phyloP scores from a whole-genome alignment of 331 rosid genomes.

The Erythrophleum ivorense region DNA sequence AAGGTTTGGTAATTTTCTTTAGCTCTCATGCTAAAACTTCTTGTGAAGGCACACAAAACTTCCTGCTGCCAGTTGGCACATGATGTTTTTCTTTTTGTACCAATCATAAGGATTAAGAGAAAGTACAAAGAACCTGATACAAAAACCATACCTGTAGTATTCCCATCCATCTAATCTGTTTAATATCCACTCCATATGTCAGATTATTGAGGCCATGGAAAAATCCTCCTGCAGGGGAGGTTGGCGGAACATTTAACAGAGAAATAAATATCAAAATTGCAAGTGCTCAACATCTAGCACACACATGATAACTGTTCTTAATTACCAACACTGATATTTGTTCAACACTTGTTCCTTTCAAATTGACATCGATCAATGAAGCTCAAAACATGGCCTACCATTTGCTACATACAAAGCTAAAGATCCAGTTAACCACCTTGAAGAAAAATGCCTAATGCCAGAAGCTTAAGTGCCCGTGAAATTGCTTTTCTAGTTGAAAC shows the following conservation, averaged over 20 bases:
- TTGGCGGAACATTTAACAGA: conserved; percentile 19
- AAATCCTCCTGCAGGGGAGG: conserved; percentile 73
- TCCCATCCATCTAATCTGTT: conserved; percentile 83
- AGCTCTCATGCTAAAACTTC: conserved; percentile 19
- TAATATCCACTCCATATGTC: conserved; percentile 83
- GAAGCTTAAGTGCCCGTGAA: conserved; percentile 76
- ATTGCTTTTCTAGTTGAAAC: conserved; percentile 72
- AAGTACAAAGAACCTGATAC: background rate
- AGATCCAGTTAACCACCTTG: conserved; percentile 63
- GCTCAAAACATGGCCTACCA: conserved; percentile 11
- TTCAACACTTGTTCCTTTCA: conserved; percentile 12
- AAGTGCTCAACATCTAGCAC: background rate
- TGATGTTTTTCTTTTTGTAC: background rate
- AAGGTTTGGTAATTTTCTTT: background rate
- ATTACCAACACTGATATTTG: background rate
- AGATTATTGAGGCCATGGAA: conserved; percentile 76
- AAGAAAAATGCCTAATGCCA: conserved; percentile 80
- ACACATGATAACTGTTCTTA: background rate
- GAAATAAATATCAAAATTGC: conserved; percentile 6
- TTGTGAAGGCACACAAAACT: conserved; percentile 1
- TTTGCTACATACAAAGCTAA: conserved; percentile 31
- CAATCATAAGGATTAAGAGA: conserved; percentile 10
- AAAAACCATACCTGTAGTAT: conserved; percentile 72
- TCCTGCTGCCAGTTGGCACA: conserved; percentile 1
- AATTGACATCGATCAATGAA: conserved; percentile 4